A percentile compares a stretch with the other conserved stretches of the same genome.
These are phyloP conservation scores for Coniosporium uncinatum DNA, from an alignment of 2,329 filamentous ascomycete species.

Conservation along the genomic window DNA sequence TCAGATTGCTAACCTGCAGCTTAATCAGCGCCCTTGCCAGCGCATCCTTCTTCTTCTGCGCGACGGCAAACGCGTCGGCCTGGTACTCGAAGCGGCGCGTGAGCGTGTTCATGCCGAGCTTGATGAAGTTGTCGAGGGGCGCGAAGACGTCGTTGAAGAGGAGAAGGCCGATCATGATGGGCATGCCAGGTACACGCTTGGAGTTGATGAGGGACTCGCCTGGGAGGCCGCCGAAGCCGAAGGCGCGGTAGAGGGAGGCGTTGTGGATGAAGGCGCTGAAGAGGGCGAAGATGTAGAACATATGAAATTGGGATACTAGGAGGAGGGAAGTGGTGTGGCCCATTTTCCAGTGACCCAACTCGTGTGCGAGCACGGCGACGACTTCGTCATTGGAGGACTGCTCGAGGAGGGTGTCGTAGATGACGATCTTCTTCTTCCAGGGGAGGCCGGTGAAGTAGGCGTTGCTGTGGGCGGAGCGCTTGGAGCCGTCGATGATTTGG, in stretches of 20 bases:
- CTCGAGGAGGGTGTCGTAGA: conserved; percentile 96
- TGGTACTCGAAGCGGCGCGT: conserved; percentile 95
- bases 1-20: conserved; percentile 96
- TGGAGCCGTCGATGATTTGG: conserved; percentile 91
- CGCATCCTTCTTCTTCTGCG: conserved; percentile 78
- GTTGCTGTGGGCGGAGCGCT: conserved; percentile 83
- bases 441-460: conserved; percentile 96
- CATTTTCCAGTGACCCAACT: conserved; percentile 95
- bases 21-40: conserved; percentile 89
- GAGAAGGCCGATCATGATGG: conserved; percentile 96
- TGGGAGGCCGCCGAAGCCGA: too few species aligned
- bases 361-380: conserved; percentile 90
- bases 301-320: conserved; percentile 74
- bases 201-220: too few species aligned
- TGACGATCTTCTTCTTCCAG: conserved; percentile 99
- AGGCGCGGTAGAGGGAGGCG: conserved; percentile 80
- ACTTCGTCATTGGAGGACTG: conserved; percentile 92
- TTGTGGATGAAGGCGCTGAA: conserved; percentile 99
- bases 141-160: conserved; percentile 96
- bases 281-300: conserved; percentile 94
- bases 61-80: conserved; percentile 79
- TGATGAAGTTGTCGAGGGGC: conserved; percentile 91
- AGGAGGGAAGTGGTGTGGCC: conserved; percentile 93
- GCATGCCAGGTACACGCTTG: conserved; percentile 66
- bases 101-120: conserved; percentile 93